Evolutionary conservation across 495 filamentous ascomycete genomes (phyloP), one percentile per base, ranked within the genome.

Genomic region (Diplogelasinospora grovesii): DNA sequence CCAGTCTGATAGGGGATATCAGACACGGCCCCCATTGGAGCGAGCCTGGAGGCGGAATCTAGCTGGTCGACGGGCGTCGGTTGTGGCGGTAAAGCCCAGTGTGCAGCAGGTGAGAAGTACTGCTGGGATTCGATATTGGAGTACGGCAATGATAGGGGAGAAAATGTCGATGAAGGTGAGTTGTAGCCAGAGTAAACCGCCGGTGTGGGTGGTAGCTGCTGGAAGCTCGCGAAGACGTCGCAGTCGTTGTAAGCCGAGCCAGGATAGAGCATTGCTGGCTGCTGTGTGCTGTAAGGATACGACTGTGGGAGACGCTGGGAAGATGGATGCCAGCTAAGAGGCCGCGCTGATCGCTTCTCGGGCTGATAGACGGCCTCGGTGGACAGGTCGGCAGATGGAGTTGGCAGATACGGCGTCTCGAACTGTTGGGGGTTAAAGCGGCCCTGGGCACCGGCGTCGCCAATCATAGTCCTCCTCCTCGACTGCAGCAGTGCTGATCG

Each of bases 271-370:
- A 57, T 46, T 25, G 63, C 28, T 18, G 56, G 51, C 31, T 63
- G 64, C 14, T 41, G 39, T n/a, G n/a, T n/a, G 31, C 56, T 54
- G 18, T 52, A 36, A 30, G 54, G 11, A 22, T 41, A 29, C 22
- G 49, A 51, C 29, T 56, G 48, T 45, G 53, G 46, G 45, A 53
- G 11, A 7, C 64, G 34, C 15, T 69, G 63, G 13, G 70, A 65
- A 14, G 66, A 65, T 9, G 82, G 79, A 57, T 86, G 82, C 83
- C 83, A 86, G 54, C 81, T 85, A 19, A 79, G 72, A 15, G 82
- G 83, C 10, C 83, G 59, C 31, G 45, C 55, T 40, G 51, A 59
- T 34, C 49, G 57, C 44, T 45, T 55, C 29, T 57, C 46, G n/a
- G 46, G 48, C 20, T 62, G 56, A 40, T 61, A 45, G 41, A 50